Conservation (phyloP, 129 eudicot genomes). For the Escallonia herrerae region DNA sequence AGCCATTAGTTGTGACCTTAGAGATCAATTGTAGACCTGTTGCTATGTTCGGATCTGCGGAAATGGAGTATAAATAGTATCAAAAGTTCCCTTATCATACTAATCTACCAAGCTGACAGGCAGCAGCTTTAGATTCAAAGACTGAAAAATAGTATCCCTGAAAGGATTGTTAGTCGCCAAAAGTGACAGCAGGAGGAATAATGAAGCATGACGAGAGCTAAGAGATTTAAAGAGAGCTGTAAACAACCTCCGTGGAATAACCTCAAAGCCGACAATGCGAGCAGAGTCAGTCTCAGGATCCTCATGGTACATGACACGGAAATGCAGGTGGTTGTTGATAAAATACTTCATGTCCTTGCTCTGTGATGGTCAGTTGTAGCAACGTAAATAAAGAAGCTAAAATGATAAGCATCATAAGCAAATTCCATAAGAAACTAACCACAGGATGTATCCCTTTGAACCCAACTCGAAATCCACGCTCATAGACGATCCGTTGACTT, state of each 20-base stretch:
- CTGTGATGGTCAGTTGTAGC: constrained; percentile 29
- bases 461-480: constrained; percentile 95
- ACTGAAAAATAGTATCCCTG: too few relatives aligned
- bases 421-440: constrained; percentile 44
- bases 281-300: constrained; percentile 84
- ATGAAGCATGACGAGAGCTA: too few relatives aligned
- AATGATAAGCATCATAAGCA: constrained; percentile 6
- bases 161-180: too few relatives aligned
- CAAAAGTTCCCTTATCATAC: too few relatives aligned
- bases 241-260: constrained; percentile 71
- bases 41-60: too few relatives aligned
- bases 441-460: constrained; percentile 93
- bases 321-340: constrained; percentile 84
- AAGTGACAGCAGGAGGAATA: too few relatives aligned
- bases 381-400: constrained; percentile 15
- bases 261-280: constrained; percentile 95
- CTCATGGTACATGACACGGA: constrained; percentile 90
- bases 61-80: too few relatives aligned
- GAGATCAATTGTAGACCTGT: too few relatives aligned
- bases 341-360: constrained; percentile 89
- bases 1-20: too few relatives aligned
- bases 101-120: too few relatives aligned
- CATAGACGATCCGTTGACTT: constrained; percentile 59
- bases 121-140: too few relatives aligned
- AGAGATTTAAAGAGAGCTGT: too few relatives aligned